Evolutionary conservation across 139 green algal species (phyloP).

Genomic region (Tetradesmus lagerheimii): DNA sequence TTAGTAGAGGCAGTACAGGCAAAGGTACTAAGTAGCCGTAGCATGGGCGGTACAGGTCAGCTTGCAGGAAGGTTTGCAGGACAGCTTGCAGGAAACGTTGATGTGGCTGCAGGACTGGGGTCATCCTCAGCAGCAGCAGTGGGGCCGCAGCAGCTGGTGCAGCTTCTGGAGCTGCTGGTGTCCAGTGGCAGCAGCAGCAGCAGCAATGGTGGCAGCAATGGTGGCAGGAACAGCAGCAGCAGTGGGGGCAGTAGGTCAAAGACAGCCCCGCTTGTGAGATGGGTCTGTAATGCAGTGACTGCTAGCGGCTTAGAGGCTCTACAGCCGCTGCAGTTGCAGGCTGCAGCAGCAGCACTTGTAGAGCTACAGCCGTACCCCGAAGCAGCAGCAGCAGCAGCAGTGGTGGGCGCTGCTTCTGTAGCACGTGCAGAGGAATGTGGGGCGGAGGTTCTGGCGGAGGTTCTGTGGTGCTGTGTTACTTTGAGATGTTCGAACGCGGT

Average conservation of each 20-base stretch:
- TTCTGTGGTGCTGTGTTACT: slow-evolving; percentile 19
- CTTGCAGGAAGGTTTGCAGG: not conserved
- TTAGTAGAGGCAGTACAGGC: slow-evolving; percentile 15
- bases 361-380: not conserved
- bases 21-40: not conserved
- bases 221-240: not conserved
- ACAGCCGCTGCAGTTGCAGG: not conserved
- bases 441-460: slow-evolving; percentile 12
- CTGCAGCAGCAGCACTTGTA: not conserved
- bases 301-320: not conserved
- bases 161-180: slow-evolving; percentile 12
- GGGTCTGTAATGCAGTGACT: not conserved
- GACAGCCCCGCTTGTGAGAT: not conserved
- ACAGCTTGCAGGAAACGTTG: not conserved
- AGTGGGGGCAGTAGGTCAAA: not conserved
- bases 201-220: not conserved
- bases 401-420: not conserved
- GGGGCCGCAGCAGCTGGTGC: not conserved
- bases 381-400: slow-evolving; percentile 9
- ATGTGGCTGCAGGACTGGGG: not conserved
- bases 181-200: not conserved
- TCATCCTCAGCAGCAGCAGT: not conserved
- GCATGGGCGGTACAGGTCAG: not conserved
- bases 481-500: not conserved
- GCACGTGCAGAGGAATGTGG: slow-evolving; percentile 10